These are phyloP conservation scores for Sequoiadendron giganteum DNA, from an alignment of 75 land plant species.

Conservation along the genomic window DNA sequence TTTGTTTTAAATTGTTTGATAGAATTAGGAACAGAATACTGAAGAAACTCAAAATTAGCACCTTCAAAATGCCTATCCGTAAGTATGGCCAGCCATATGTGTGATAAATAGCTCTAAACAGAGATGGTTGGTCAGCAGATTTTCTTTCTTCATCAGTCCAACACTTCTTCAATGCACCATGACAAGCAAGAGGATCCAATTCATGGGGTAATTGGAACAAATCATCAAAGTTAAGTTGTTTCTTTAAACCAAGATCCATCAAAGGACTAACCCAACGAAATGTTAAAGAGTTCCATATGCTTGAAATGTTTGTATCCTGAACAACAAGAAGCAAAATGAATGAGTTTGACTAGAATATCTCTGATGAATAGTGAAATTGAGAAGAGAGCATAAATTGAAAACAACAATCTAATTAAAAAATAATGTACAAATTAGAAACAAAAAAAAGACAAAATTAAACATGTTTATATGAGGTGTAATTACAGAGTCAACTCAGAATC, in stretches of 20 bases:
- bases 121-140: not conserved
- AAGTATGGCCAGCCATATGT: constrained; percentile 12
- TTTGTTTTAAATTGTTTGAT: not conserved
- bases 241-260: constrained; percentile 12
- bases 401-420: not conserved
- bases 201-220: not conserved
- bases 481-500: not conserved
- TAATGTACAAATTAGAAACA: not conserved
- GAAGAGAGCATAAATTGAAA: not conserved
- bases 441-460: not conserved
- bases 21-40: not conserved
- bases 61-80: constrained; percentile 10
- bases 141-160: constrained; percentile 3
- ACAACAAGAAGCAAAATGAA: not conserved
- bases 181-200: constrained; percentile 8
- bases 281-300: constrained; percentile 1
- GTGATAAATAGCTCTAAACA: constrained; percentile 3
- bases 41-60: not conserved
- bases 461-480: not conserved
- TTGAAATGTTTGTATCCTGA: not conserved
- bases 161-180: not conserved
- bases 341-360: not conserved
- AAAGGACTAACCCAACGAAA: constrained; percentile 6
- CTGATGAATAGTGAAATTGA: not conserved
- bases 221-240: constrained; percentile 3